Conservation (phyloP, 305 asterid species). For the Plantago coronopus region DNA sequence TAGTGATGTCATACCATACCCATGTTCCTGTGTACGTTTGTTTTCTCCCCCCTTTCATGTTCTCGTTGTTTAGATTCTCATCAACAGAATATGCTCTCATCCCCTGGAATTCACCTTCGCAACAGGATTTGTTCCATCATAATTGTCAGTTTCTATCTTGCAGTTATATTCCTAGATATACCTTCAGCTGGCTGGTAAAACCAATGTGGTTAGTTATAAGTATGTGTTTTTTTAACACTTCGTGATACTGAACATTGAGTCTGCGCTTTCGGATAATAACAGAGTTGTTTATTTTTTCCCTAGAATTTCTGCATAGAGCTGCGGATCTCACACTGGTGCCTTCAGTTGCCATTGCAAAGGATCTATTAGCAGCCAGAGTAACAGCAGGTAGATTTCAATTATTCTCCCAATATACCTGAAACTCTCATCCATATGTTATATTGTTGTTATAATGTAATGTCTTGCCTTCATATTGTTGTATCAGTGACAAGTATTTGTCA, state of each 20-base stretch:
- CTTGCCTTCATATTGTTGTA: neutral
- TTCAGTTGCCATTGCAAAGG: slow-evolving; percentile 95
- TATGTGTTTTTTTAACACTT: slow-evolving; percentile 33
- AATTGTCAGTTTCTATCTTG: slow-evolving; percentile 13
- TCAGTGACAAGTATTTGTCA: neutral
- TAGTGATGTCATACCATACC: slow-evolving; percentile 97
- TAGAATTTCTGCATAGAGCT: slow-evolving; percentile 94
- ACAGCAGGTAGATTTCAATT: slow-evolving; percentile 57
- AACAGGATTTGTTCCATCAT: no score
- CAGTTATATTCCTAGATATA: slow-evolving; percentile 97
- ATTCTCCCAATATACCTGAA: slow-evolving; percentile 6
- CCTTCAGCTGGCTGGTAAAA: slow-evolving; percentile 94
- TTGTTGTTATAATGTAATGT: neutral
- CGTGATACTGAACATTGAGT: neutral
- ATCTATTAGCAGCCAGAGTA: slow-evolving; percentile 72
- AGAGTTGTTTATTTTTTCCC: slow-evolving; percentile 9
- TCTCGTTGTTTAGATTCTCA: slow-evolving; percentile 1
- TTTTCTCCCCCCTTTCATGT: slow-evolving; percentile 8
- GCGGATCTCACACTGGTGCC: slow-evolving; percentile 98
- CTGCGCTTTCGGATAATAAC: slow-evolving; percentile 12
- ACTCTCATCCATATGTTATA: no score
- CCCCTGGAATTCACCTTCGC: no score
- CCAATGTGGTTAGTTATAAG: slow-evolving; percentile 97
- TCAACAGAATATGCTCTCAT: no score
- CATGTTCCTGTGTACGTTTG: slow-evolving; percentile 93